Conservation (phyloP, 2,329 filamentous ascomycete species). For the Fusarium musae region DNA sequence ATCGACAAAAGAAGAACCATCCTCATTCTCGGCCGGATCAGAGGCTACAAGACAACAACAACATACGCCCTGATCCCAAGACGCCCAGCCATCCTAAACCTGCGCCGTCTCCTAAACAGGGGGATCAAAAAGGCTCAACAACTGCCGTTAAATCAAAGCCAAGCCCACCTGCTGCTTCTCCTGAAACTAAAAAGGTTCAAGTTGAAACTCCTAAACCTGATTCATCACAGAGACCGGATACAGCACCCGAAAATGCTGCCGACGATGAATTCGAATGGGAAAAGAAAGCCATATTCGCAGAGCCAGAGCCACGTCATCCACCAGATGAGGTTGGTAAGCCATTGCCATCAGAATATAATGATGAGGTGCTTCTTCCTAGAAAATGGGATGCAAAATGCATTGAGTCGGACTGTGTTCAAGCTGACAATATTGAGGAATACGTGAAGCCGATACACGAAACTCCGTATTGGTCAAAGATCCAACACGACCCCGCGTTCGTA, state of each 20-base stretch:
- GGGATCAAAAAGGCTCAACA: slow-evolving; percentile 43
- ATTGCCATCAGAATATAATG: slow-evolving; percentile 55
- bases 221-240: slow-evolving; percentile 14
- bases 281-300: slow-evolving; percentile 52
- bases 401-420: slow-evolving; percentile 57
- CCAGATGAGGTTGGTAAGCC: slow-evolving; percentile 62
- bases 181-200: slow-evolving; percentile 20
- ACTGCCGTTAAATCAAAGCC: slow-evolving; percentile 7
- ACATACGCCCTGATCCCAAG: slow-evolving; percentile 17
- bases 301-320: slow-evolving; percentile 47
- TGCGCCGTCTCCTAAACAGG: slow-evolving; percentile 30
- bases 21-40: slow-evolving; percentile 40
- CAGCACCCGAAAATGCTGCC: slow-evolving; percentile 7
- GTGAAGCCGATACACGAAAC: slow-evolving; percentile 54
- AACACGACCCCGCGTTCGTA: slow-evolving; percentile 58
- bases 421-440: slow-evolving; percentile 57
- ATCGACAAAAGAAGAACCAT: slow-evolving; percentile 43
- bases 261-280: slow-evolving; percentile 54
- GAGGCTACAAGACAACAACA: slow-evolving; percentile 38
- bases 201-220: slow-evolving; percentile 9
- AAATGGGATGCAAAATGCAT: slow-evolving; percentile 56
- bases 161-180: slow-evolving; percentile 3
- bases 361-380: slow-evolving; percentile 58
- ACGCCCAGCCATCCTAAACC: slow-evolving; percentile 33
- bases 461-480: slow-evolving; percentile 53